phyloP scores from a whole-genome alignment of 345 rosid genomes.

The Citrus medica region DNA sequence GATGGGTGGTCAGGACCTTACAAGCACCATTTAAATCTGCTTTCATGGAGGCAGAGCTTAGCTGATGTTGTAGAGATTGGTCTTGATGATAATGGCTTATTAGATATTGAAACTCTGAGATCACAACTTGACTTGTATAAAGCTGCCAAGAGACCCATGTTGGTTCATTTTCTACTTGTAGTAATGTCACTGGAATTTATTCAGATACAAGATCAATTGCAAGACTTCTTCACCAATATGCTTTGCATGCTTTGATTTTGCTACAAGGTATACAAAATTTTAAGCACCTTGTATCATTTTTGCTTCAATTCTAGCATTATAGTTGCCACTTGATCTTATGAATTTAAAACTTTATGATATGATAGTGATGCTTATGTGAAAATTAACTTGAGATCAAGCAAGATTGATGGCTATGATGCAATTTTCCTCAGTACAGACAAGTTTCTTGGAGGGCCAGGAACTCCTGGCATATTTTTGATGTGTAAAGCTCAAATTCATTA shows the following conservation, averaged over 20 bases:
- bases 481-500: conserved; percentile 20
- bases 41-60: no score
- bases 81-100: no score
- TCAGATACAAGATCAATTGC: conserved; percentile 45
- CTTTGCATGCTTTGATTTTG: conserved; percentile 56
- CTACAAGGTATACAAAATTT: conserved; percentile 45
- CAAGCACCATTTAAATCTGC: no score
- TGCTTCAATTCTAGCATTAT: neutral
- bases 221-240: conserved; percentile 40
- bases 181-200: conserved; percentile 47
- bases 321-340: neutral
- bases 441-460: conserved; percentile 61
- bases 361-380: conserved; percentile 47
- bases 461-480: conserved; percentile 52
- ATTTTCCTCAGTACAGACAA: conserved; percentile 55
- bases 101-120: no score
- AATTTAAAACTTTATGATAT: neutral
- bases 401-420: conserved; percentile 48
- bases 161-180: conserved; percentile 51
- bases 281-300: neutral
- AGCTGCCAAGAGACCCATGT: no score
- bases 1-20: no score
- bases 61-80: no score
- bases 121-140: no score
- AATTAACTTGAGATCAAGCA: conserved; percentile 51